A percentile compares a stretch with the other conserved stretches of the same genome.
phyloP scores from a whole-genome alignment of 2,329 filamentous ascomycete species.

The Basipetospora chlamydospora region DNA sequence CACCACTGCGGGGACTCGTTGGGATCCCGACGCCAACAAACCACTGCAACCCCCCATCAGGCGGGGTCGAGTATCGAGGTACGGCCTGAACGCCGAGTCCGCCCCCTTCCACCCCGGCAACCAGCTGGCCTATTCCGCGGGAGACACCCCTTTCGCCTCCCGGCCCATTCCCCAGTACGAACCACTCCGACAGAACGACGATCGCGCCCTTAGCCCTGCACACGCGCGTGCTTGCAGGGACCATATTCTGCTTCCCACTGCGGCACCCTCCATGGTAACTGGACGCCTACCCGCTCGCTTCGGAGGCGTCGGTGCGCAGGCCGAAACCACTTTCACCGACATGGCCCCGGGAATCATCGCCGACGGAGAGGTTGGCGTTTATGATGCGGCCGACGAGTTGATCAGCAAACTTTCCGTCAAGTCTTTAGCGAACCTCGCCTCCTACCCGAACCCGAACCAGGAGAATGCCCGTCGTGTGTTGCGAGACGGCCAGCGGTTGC shows the following conservation, averaged over 20 bases:
- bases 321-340: too few relatives aligned
- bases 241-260: too few relatives aligned
- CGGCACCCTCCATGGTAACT: too few relatives aligned
- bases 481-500: too few relatives aligned
- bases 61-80: slow-evolving; percentile 32
- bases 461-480: slow-evolving; percentile 24
- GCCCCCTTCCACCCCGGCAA: not conserved
- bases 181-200: slow-evolving; percentile 39
- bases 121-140: too few relatives aligned
- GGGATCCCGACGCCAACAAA: slow-evolving; percentile 29
- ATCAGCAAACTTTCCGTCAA: slow-evolving; percentile 21
- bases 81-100: slow-evolving; percentile 6
- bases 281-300: too few relatives aligned
- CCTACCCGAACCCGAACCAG: slow-evolving; percentile 40
- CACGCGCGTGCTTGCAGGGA: not conserved
- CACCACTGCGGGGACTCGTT: slow-evolving; percentile 42
- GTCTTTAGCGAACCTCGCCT: slow-evolving; percentile 37
- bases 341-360: not conserved
- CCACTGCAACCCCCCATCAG: slow-evolving; percentile 36
- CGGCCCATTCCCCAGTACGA: slow-evolving; percentile 24
- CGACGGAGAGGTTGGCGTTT: not conserved
- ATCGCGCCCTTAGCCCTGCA: slow-evolving; percentile 31
- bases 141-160: not conserved
- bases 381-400: not conserved
- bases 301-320: too few relatives aligned